Conservation (phyloP, 1,284 basidiomycete species). For the Anthracocystis panici-leucophaei region DNA sequence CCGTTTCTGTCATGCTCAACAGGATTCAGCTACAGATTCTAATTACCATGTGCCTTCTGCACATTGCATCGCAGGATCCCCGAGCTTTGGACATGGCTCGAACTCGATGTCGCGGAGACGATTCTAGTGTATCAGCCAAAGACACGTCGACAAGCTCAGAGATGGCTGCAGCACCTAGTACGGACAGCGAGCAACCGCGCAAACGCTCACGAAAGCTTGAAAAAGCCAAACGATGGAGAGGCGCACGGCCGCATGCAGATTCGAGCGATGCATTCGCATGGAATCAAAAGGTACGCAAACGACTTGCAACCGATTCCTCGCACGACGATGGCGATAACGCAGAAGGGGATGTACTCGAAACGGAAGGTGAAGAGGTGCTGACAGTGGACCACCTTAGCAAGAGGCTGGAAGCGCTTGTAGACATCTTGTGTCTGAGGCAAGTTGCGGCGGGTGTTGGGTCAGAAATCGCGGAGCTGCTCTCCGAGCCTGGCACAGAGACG, state of each 20-base stretch:
- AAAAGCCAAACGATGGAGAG: conserved; percentile 45
- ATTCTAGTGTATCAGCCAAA: neutral
- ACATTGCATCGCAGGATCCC: conserved; percentile 40
- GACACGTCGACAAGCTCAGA: neutral
- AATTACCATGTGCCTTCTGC: conserved; percentile 41
- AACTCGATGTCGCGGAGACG: conserved; percentile 3
- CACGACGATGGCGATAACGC: conserved; percentile 23
- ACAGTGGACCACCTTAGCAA: conserved; percentile 41
- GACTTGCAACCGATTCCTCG: conserved; percentile 20
- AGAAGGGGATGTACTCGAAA: conserved; percentile 35
- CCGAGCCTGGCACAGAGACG: conserved; percentile 7
- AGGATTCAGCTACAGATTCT: conserved; percentile 51
- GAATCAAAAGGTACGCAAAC: conserved; percentile 28
- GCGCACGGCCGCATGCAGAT: conserved; percentile 20
- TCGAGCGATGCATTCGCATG: conserved; percentile 42
- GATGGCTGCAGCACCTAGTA: neutral
- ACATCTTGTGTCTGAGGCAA: conserved; percentile 48
- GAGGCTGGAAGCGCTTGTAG: conserved; percentile 47
- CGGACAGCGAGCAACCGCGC: conserved; percentile 14
- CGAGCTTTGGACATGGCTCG: conserved; percentile 36
- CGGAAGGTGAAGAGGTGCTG: conserved; percentile 27
- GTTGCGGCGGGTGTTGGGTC: conserved; percentile 32
- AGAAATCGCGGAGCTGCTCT: conserved; percentile 36
- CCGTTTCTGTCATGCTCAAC: neutral
- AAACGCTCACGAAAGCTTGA: conserved; percentile 44